Conservation (phyloP, 225 moss, liverwort and hornwort species). For the Takakia lepidozioides region DNA sequence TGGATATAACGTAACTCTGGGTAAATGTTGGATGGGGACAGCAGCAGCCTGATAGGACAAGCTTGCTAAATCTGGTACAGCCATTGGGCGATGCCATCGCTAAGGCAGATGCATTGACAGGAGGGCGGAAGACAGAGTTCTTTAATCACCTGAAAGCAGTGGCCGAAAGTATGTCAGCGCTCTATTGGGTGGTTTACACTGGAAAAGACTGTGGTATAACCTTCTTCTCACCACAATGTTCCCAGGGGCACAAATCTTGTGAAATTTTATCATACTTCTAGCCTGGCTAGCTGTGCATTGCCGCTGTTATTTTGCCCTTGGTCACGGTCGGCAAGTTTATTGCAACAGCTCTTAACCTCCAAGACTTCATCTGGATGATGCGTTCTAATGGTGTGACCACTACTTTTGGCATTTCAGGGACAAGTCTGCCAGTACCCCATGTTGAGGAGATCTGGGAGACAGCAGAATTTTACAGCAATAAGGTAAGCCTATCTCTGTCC, state of each 20-base stretch:
- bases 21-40: too few relatives aligned
- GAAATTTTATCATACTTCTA: too few relatives aligned
- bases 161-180: constrained; percentile 75
- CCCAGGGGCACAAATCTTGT: too few relatives aligned
- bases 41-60: constrained; percentile 60
- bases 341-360: too few relatives aligned
- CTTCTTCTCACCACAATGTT: too few relatives aligned
- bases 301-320: too few relatives aligned
- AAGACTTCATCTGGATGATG: too few relatives aligned
- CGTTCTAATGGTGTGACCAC: too few relatives aligned
- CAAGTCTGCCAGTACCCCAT: constrained; percentile 90
- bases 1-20: too few relatives aligned
- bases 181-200: constrained; percentile 82
- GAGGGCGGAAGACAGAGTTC: constrained; percentile 75
- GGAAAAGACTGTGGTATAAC: constrained; percentile 82
- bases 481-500: constrained; percentile 53
- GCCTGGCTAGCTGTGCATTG: too few relatives aligned
- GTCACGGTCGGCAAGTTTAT: too few relatives aligned
- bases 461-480: constrained; percentile 97
- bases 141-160: constrained; percentile 88
- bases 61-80: constrained; percentile 60
- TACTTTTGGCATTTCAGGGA: constrained; percentile 30
- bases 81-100: constrained; percentile 65
- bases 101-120: constrained; percentile 64
- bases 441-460: constrained; percentile 97